A percentile compares a stretch with the other conserved stretches of the same genome.
Evolutionary conservation across 2,329 filamentous ascomycete genomes (phyloP).

Genomic region (Periglandula ipomoeae): DNA sequence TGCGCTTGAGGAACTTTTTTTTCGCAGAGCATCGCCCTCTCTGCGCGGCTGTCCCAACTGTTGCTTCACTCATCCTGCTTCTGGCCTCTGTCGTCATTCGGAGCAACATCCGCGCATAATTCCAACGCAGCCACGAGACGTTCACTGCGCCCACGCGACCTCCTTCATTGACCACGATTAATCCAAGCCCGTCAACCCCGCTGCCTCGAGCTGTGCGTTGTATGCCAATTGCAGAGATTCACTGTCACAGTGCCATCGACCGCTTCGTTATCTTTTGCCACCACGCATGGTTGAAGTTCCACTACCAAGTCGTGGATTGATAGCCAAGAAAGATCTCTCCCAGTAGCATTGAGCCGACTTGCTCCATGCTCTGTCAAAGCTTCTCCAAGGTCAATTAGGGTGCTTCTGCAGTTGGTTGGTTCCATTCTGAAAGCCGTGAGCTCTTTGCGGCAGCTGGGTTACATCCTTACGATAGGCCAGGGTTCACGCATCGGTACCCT

Average conservation of each 20-base stretch:
- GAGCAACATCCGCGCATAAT: neutral
- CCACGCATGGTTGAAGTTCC: neutral
- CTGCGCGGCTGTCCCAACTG: too few relatives aligned
- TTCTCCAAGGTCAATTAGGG: neutral
- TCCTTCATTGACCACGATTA: neutral
- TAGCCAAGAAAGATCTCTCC: neutral
- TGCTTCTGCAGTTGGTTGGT: neutral
- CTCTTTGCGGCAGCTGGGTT: neutral
- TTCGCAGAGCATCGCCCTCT: neutral
- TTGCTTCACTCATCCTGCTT: neutral
- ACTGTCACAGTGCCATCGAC: neutral
- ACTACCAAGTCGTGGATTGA: too few relatives aligned
- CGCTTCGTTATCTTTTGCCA: neutral
- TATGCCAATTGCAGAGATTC: neutral
- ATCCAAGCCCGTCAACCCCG: neutral
- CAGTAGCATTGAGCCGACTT: neutral
- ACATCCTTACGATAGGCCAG: neutral
- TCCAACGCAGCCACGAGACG: neutral
- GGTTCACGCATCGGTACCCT: neutral
- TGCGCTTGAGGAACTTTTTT: neutral
- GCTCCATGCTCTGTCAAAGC: neutral
- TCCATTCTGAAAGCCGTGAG: neutral
- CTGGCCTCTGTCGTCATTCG: constrained; percentile 4
- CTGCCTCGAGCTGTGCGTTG: neutral
- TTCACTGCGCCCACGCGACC: neutral